A percentile compares a stretch with the other conserved stretches of the same genome.
Conservation (phyloP, 75 land plant genomes). For the Picea sitchensis region DNA sequence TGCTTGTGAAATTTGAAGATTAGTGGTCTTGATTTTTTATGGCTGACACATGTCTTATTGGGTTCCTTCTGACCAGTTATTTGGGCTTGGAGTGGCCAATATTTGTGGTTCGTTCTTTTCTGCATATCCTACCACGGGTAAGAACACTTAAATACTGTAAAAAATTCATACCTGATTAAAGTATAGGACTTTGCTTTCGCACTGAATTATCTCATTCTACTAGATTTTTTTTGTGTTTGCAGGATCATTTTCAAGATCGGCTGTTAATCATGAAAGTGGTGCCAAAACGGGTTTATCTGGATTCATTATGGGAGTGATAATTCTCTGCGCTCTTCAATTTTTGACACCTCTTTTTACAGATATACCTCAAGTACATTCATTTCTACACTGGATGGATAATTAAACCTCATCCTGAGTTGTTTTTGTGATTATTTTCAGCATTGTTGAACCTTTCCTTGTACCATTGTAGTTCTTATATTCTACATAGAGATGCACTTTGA, state of each 20-base stretch:
- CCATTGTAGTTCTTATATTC: neutral
- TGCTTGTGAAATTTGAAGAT: neutral
- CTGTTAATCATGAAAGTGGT: conserved; percentile 95
- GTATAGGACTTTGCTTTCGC: neutral
- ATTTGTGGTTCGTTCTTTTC: conserved; percentile 89
- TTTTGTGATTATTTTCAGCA: too few species aligned
- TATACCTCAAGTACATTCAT: conserved; percentile 68
- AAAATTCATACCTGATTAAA: neutral
- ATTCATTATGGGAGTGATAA: conserved; percentile 67
- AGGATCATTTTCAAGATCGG: conserved; percentile 99
- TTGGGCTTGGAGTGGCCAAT: conserved; percentile 97
- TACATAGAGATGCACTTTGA: neutral
- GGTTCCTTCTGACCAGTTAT: conserved; percentile 53
- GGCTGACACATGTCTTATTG: neutral
- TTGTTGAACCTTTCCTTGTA: neutral
- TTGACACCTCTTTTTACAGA: conserved; percentile 81
- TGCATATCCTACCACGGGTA: conserved; percentile 90
- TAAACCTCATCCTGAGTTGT: too few species aligned
- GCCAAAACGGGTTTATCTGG: conserved; percentile 92
- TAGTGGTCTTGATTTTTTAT: neutral
- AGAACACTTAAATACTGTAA: conserved; percentile 3
- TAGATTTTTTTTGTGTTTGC: conserved; percentile 11
- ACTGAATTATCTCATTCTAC: neutral
- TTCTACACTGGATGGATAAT: neutral
- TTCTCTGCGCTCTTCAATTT: conserved; percentile 76